Evolutionary conservation across 768 basidiomycete genomes (phyloP).

Genomic region (Collybiopsis confluens): DNA sequence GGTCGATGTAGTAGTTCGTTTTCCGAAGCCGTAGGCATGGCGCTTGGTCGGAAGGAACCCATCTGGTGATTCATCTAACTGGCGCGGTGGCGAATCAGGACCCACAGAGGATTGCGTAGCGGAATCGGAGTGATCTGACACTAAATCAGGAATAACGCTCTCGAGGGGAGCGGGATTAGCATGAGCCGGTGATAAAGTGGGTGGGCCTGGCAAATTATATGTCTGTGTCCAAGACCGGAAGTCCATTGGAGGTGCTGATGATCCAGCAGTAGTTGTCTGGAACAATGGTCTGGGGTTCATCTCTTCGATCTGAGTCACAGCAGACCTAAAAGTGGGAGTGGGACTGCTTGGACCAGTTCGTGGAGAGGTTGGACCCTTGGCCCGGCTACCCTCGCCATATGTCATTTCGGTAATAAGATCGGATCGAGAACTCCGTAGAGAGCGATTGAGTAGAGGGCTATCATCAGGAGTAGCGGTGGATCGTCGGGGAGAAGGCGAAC

Average conservation of each 20-base stretch:
- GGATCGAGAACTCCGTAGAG: background rate
- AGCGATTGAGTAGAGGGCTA: slow-evolving; percentile 9
- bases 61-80: slow-evolving; percentile 17
- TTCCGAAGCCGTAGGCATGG: slow-evolving; percentile 14
- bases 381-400: background rate
- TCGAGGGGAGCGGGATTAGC: slow-evolving; percentile 19
- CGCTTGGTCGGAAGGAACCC: slow-evolving; percentile 7
- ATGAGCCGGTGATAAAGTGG: slow-evolving; percentile 4
- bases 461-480: slow-evolving; percentile 19
- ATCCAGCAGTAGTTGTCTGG: slow-evolving; percentile 14
- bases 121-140: slow-evolving; percentile 56
- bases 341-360: slow-evolving; percentile 22
- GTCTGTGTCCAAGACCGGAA: slow-evolving; percentile 21
- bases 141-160: slow-evolving; percentile 59
- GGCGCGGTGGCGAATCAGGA: slow-evolving; percentile 46
- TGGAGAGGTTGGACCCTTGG: slow-evolving; percentile 11
- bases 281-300: slow-evolving; percentile 33
- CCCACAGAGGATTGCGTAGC: slow-evolving; percentile 50
- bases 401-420: background rate
- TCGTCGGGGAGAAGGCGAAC: slow-evolving; percentile 19
- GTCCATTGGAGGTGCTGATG: slow-evolving; percentile 14
- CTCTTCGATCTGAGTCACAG: slow-evolving; percentile 56
- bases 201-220: slow-evolving; percentile 12
- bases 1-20: slow-evolving; percentile 20
- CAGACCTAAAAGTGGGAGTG: slow-evolving; percentile 28